Evolutionary conservation across 768 basidiomycete genomes (phyloP).

Genomic region (Nevesoporus exiguus): DNA sequence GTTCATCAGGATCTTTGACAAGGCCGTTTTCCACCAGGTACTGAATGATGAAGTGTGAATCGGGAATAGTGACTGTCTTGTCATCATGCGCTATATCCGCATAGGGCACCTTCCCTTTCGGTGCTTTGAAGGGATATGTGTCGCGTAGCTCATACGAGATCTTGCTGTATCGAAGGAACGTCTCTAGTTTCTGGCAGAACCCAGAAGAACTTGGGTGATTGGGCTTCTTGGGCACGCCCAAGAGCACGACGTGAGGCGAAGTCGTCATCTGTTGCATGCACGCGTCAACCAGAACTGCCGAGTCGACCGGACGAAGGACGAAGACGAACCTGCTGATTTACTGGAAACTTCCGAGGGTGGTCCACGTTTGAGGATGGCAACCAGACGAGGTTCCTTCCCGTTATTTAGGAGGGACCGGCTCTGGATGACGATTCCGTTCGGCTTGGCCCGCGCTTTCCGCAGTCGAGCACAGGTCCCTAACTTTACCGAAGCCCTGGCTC

Average conservation of each 20-base stretch:
- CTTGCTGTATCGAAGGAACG: slow-evolving; percentile 27
- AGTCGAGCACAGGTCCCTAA: not conserved
- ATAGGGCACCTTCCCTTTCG: slow-evolving; percentile 35
- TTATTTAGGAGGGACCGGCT: not conserved
- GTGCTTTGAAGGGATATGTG: slow-evolving; percentile 24
- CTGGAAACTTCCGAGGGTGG: not conserved
- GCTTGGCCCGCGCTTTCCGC: not conserved
- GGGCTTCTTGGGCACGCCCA: slow-evolving; percentile 22
- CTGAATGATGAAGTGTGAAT: slow-evolving; percentile 35
- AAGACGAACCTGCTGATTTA: not conserved
- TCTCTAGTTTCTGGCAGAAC: slow-evolving; percentile 35
- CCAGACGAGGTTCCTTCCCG: not conserved
- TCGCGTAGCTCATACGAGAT: slow-evolving; percentile 28
- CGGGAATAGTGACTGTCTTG: slow-evolving; percentile 21
- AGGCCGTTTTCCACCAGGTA: slow-evolving; percentile 28
- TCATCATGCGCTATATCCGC: slow-evolving; percentile 27
- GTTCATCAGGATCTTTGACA: slow-evolving; percentile 26
- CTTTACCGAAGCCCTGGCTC: no score
- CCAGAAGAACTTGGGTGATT: slow-evolving; percentile 26
- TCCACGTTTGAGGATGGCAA: not conserved
- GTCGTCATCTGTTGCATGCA: slow-evolving; percentile 12
- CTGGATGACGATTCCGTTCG: not conserved
- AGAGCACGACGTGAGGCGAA: slow-evolving; percentile 24
- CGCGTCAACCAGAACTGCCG: not conserved
- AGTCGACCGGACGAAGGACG: not conserved